These are phyloP conservation scores for Pyrus pyrifolia DNA, from an alignment of 306 rosid genomes.

Conservation along the genomic window DNA sequence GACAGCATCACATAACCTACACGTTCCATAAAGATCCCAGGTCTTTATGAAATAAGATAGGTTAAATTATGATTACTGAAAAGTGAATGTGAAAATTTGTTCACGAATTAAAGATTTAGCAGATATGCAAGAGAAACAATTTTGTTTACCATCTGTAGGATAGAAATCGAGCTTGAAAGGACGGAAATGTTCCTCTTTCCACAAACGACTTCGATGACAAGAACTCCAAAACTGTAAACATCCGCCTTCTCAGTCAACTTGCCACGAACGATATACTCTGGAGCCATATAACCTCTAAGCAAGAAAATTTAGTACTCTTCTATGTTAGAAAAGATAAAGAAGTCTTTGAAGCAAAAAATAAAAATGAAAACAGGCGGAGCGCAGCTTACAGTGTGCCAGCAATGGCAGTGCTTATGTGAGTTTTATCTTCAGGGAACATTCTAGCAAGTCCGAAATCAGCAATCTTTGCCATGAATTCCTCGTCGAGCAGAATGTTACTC, in stretches of 20 bases:
- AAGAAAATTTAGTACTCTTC: neutral
- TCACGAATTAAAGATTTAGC: neutral
- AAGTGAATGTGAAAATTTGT: neutral
- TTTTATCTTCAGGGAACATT: slow-evolving; percentile 38
- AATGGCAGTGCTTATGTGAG: slow-evolving; percentile 37
- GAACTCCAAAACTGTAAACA: slow-evolving; percentile 65
- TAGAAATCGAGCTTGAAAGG: slow-evolving; percentile 15
- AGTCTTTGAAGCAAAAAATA: neutral
- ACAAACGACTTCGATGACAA: slow-evolving; percentile 46
- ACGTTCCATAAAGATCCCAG: slow-evolving; percentile 35
- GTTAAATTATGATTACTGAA: neutral
- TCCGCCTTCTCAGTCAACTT: slow-evolving; percentile 69
- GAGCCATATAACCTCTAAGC: slow-evolving; percentile 78
- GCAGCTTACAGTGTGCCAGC: slow-evolving; percentile 37
- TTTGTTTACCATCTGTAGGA: slow-evolving; percentile 31
- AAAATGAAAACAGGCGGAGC: neutral
- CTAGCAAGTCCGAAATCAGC: slow-evolving; percentile 81
- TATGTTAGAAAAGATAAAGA: neutral
- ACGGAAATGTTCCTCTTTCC: slow-evolving; percentile 45
- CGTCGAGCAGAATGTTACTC: slow-evolving; percentile 52
- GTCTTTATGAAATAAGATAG: slow-evolving; percentile 18
- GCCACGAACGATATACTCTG: slow-evolving; percentile 57
- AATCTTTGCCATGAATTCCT: slow-evolving; percentile 48
- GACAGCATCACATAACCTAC: slow-evolving; percentile 26
- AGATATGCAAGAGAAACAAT: neutral